These are phyloP conservation scores for Colletotrichum sp. DNA, from an alignment of 2,329 filamentous ascomycete species.

Conservation along the genomic window DNA sequence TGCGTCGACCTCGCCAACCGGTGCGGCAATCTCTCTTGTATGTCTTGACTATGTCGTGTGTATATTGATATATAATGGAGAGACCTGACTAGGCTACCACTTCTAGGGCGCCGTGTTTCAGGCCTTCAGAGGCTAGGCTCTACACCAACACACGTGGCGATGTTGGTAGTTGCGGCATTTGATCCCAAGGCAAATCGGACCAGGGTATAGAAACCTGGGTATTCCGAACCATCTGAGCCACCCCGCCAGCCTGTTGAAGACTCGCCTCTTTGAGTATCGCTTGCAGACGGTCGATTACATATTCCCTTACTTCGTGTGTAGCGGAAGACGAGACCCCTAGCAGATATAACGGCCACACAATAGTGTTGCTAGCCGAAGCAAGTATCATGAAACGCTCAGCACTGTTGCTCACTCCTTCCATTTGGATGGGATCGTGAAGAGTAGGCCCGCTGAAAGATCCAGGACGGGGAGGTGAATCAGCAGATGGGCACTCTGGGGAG, in stretches of 20 bases:
- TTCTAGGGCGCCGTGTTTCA: not conserved
- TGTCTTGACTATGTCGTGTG: not conserved
- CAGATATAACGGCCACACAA: conserved; percentile 56
- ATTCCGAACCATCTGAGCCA: conserved; percentile 46
- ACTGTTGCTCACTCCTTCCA: conserved; percentile 36
- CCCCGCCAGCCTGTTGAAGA: conserved; percentile 46
- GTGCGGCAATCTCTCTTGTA: not conserved
- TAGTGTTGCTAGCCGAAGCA: conserved; percentile 50
- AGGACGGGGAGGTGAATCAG: not conserved
- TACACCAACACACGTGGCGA: conserved; percentile 30
- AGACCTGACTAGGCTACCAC: not conserved
- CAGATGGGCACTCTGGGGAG: conserved; percentile 24
- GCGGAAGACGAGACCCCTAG: conserved; percentile 53
- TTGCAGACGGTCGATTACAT: conserved; percentile 48
- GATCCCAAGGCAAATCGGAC: conserved; percentile 23
- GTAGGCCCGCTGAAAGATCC: conserved; percentile 30
- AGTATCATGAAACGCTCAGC: conserved; percentile 53
- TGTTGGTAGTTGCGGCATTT: conserved; percentile 31
- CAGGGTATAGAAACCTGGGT: conserved; percentile 33
- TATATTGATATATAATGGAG: not conserved
- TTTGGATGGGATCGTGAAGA: conserved; percentile 44
- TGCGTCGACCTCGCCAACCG: not conserved
- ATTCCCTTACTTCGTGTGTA: conserved; percentile 42
- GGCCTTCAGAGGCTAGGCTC: not conserved
- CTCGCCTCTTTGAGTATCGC: conserved; percentile 51